phyloP scores from a whole-genome alignment of 1,284 basidiomycete genomes.

The Ceratobasidium sp. region DNA sequence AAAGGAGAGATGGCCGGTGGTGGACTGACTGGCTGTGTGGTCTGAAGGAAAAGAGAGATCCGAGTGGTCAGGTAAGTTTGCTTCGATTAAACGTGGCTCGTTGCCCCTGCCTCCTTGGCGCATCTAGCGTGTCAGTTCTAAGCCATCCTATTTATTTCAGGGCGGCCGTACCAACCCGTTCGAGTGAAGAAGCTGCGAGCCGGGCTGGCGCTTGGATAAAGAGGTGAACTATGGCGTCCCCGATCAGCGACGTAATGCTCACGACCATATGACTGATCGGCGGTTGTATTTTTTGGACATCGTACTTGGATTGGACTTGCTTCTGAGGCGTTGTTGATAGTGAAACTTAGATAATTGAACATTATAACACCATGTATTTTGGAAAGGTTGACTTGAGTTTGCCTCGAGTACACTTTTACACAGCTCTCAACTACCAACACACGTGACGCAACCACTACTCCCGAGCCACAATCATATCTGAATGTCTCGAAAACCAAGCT shows the following conservation, averaged over 20 bases:
- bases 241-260: background rate
- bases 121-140: background rate
- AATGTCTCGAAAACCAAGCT: conserved; percentile 24
- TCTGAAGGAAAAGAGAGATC: conserved; percentile 32
- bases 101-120: background rate
- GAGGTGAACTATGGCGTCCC: background rate
- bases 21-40: conserved; percentile 44
- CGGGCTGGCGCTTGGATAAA: background rate
- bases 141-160: background rate
- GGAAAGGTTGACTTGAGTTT: too few species aligned
- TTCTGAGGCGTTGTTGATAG: background rate
- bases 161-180: conserved; percentile 36
- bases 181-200: conserved; percentile 11
- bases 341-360: background rate
- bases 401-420: too few species aligned
- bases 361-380: too few species aligned
- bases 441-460: background rate
- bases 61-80: conserved; percentile 28
- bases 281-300: background rate
- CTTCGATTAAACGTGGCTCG: background rate
- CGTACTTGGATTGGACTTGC: conserved; percentile 4
- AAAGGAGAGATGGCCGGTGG: conserved; percentile 39
- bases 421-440: too few species aligned
- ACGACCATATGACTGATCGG: background rate
- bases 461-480: background rate